phyloP scores from a whole-genome alignment of 805 yeast genomes.

The Komagataella pastoris region DNA sequence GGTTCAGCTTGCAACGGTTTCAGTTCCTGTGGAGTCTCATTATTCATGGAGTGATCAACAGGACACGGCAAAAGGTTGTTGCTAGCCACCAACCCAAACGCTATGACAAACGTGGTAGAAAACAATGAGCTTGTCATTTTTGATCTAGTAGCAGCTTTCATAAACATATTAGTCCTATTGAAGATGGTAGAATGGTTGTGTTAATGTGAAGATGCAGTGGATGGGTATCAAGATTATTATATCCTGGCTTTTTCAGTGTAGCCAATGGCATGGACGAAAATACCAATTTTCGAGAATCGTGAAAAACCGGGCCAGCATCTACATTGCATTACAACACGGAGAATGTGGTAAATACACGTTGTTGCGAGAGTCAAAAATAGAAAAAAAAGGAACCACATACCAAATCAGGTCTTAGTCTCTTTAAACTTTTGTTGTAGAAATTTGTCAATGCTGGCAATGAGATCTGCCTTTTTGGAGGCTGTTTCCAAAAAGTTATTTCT shows the following conservation, averaged over 20 bases:
- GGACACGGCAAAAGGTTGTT: slow-evolving; percentile 25
- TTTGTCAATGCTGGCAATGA: slow-evolving; percentile 25
- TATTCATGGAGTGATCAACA: slow-evolving; percentile 29
- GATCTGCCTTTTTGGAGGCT: slow-evolving; percentile 27
- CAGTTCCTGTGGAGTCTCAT: slow-evolving; percentile 10
- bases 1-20: background rate
- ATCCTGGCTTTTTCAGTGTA: too few relatives aligned
- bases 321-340: background rate
- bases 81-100: slow-evolving; percentile 33
- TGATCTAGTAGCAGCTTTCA: slow-evolving; percentile 44
- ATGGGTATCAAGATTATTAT: too few relatives aligned
- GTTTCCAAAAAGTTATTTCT: slow-evolving; percentile 20
- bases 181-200: background rate
- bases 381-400: too few relatives aligned
- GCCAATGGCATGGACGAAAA: background rate
- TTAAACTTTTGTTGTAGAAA: slow-evolving; percentile 9
- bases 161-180: slow-evolving; percentile 24
- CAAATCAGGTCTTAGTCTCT: background rate
- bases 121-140: slow-evolving; percentile 52
- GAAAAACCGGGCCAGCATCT: background rate
- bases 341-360: background rate
- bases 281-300: background rate
- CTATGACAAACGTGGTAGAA: slow-evolving; percentile 62
- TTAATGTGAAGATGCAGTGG: background rate
- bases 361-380: too few relatives aligned